phyloP scores from a whole-genome alignment of 495 filamentous ascomycete genomes.

The Hyaloscypha hepaticicola region DNA sequence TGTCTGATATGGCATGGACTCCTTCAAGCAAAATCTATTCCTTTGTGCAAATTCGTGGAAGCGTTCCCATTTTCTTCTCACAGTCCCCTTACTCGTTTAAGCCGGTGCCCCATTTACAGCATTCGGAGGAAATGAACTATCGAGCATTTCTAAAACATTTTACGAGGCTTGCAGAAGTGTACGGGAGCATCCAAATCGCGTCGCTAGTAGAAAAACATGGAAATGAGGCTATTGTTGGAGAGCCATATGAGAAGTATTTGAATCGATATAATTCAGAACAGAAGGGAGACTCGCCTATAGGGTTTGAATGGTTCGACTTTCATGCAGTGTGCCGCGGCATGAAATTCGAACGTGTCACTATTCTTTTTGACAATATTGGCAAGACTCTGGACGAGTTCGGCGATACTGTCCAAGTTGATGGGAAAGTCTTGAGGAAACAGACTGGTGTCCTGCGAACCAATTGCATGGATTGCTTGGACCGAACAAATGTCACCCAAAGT shows the following conservation, averaged over 20 bases:
- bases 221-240: conserved; percentile 73
- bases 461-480: conserved; percentile 96
- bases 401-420: conserved; percentile 57
- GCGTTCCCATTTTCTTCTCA: conserved; percentile 89
- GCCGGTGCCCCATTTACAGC: conserved; percentile 76
- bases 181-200: conserved; percentile 75
- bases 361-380: conserved; percentile 69
- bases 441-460: conserved; percentile 81
- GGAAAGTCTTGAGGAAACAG: conserved; percentile 53
- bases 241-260: conserved; percentile 64
- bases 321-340: conserved; percentile 87
- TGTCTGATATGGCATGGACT: conserved; percentile 65
- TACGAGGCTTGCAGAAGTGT: conserved; percentile 57
- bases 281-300: conserved; percentile 63
- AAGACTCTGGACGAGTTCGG: conserved; percentile 61
- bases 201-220: conserved; percentile 85
- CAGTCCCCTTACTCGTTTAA: conserved; percentile 93
- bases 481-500: conserved; percentile 91
- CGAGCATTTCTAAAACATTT: conserved; percentile 80
- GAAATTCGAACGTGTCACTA: conserved; percentile 91
- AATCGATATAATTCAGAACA: conserved; percentile 34
- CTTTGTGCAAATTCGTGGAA: conserved; percentile 82
- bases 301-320: conserved; percentile 96
- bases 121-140: conserved; percentile 72
- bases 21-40: conserved; percentile 66